Conservation (phyloP, 352 stramenopile species). For the Pythium insidiosum region DNA sequence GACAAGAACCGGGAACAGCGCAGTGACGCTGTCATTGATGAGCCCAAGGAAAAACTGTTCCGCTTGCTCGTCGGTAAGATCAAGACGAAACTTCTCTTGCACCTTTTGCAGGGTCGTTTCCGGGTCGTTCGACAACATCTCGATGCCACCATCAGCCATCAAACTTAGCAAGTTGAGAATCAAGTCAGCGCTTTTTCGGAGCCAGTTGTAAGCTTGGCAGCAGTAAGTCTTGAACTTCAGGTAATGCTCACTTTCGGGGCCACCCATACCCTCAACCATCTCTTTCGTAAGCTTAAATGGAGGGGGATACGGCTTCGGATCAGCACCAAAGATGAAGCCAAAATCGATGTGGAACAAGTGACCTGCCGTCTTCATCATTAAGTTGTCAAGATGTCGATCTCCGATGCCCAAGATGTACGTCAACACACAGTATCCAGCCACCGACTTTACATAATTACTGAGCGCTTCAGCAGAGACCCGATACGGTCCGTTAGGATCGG, state of each 20-base stretch:
- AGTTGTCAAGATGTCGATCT: slow-evolving; percentile 99
- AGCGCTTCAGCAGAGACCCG: slow-evolving; percentile 88
- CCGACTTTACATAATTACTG: slow-evolving; percentile 96
- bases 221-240: slow-evolving; percentile 90
- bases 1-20: slow-evolving; percentile 84
- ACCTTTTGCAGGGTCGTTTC: slow-evolving; percentile 84
- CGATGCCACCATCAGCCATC: slow-evolving; percentile 98
- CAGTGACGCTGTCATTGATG: slow-evolving; percentile 93
- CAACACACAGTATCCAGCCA: slow-evolving; percentile 98
- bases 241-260: slow-evolving; percentile 88
- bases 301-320: slow-evolving; percentile 98
- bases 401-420: slow-evolving; percentile 99
- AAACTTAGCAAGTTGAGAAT: slow-evolving; percentile 98
- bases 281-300: slow-evolving; percentile 97
- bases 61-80: slow-evolving; percentile 96
- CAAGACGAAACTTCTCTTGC: slow-evolving; percentile 95
- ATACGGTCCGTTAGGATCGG: slow-evolving; percentile 77
- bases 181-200: slow-evolving; percentile 96
- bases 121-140: slow-evolving; percentile 84
- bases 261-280: slow-evolving; percentile 98
- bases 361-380: slow-evolving; percentile 96
- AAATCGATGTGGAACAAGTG: slow-evolving; percentile 99
- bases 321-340: slow-evolving; percentile 98
- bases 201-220: slow-evolving; percentile 89
- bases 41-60: slow-evolving; percentile 96